Evolutionary conservation across 2,329 filamentous ascomycete genomes (phyloP).

Genomic region (Blumeria graminis): DNA sequence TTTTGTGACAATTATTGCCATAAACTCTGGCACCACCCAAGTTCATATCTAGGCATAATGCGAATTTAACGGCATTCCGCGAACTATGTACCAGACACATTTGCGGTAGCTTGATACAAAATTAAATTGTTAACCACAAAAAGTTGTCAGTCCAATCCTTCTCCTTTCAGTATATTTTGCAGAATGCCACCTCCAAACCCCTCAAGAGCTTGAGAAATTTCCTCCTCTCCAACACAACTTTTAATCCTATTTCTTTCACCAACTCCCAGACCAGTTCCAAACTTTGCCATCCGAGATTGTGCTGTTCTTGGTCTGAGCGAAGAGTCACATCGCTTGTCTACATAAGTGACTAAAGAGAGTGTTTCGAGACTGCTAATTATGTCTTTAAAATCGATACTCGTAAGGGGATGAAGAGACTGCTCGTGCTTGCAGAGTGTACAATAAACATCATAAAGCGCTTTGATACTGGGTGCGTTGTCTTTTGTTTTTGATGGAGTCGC

Average conservation of each 20-base stretch:
- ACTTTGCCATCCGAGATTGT: conserved; percentile 26
- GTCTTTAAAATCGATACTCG: conserved; percentile 80
- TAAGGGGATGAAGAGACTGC: conserved; percentile 71
- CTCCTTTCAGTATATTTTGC: conserved; percentile 32
- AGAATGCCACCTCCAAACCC: conserved; percentile 36
- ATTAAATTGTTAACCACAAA: too few species aligned
- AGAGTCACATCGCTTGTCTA: conserved; percentile 44
- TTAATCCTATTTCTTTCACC: conserved; percentile 56
- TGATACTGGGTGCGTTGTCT: conserved; percentile 52
- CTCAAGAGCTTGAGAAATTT: conserved; percentile 48
- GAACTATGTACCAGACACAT: too few species aligned
- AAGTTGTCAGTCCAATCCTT: conserved; percentile 12
- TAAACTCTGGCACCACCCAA: too few species aligned
- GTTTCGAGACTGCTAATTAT: conserved; percentile 79
- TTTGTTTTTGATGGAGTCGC: conserved; percentile 36
- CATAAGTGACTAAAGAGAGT: conserved; percentile 50
- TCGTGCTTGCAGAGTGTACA: conserved; percentile 61
- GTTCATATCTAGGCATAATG: too few species aligned
- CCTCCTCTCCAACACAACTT: conserved; percentile 57
- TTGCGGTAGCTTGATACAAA: too few species aligned
- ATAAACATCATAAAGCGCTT: conserved; percentile 66
- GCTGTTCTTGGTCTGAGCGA: conserved; percentile 42
- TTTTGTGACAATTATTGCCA: too few species aligned
- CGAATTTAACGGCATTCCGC: too few species aligned
- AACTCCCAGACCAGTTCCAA: conserved; percentile 22